These are phyloP conservation scores for Schizosaccharomyces lindneri DNA, from an alignment of 805 yeast genomes.

Conservation along the genomic window DNA sequence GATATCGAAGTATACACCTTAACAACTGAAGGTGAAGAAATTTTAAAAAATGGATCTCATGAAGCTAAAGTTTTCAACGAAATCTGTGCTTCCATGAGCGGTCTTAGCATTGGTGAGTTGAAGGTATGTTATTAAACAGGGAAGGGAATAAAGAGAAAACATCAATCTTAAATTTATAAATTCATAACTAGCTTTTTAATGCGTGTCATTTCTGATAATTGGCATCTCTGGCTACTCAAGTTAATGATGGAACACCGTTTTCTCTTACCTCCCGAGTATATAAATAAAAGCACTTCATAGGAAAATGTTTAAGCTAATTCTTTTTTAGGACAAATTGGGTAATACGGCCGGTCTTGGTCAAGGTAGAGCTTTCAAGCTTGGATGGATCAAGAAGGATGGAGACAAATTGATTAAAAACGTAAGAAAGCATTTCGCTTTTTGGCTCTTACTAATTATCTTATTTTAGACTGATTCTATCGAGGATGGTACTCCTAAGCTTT, in stretches of 20 bases:
- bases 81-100: neutral
- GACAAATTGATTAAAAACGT: constrained; percentile 31
- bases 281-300: too few relatives aligned
- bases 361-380: constrained; percentile 90
- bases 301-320: neutral
- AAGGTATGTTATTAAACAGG: neutral
- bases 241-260: too few relatives aligned
- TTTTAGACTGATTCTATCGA: constrained; percentile 20
- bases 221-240: too few relatives aligned
- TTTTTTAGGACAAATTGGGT: neutral
- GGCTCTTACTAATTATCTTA: neutral
- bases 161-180: too few relatives aligned
- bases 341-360: constrained; percentile 63
- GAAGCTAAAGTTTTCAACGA: neutral
- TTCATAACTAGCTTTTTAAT: too few relatives aligned
- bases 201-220: too few relatives aligned
- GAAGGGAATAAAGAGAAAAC: too few relatives aligned
- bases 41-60: neutral
- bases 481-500: constrained; percentile 42
- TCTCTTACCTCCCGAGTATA: too few relatives aligned
- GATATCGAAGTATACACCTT: neutral
- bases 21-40: neutral
- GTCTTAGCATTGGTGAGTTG: neutral
- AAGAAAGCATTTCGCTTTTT: neutral
- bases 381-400: constrained; percentile 81